phyloP scores from a whole-genome alignment of 768 basidiomycete species.

The Tylopilus plumbeoviolaceoides region DNA sequence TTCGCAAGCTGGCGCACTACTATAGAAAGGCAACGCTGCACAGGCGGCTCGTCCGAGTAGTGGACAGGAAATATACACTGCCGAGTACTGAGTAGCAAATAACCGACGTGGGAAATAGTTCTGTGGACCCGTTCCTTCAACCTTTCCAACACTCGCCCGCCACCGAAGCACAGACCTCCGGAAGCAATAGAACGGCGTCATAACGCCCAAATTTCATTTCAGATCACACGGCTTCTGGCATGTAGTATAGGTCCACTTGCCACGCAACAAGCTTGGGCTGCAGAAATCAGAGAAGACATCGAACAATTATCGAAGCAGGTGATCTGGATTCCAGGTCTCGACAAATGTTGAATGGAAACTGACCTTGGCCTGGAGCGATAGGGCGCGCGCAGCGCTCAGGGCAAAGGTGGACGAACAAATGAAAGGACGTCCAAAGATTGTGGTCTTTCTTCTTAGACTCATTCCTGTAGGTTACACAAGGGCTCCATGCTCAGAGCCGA shows the following conservation, averaged over 20 bases:
- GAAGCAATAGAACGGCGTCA: slow-evolving; percentile 51
- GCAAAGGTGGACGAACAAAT: slow-evolving; percentile 46
- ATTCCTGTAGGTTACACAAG: slow-evolving; percentile 46
- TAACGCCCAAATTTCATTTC: slow-evolving; percentile 60
- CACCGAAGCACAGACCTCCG: slow-evolving; percentile 48
- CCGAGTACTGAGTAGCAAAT: no score
- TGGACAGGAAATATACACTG: no score
- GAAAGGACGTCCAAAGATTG: no score
- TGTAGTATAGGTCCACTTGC: slow-evolving; percentile 70
- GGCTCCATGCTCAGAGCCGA: slow-evolving; percentile 52
- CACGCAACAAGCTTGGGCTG: slow-evolving; percentile 67
- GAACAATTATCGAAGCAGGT: slow-evolving; percentile 54
- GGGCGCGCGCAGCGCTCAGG: slow-evolving; percentile 45
- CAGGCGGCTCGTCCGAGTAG: no score
- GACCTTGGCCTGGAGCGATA: slow-evolving; percentile 48
- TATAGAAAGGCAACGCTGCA: no score
- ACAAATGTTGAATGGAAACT: background rate
- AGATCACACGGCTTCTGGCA: slow-evolving; percentile 67
- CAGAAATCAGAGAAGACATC: slow-evolving; percentile 75
- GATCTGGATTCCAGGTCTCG: slow-evolving; percentile 20
- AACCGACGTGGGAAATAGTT: no score
- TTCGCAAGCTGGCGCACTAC: no score
- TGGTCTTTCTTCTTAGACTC: background rate
- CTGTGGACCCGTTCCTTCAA: no score
- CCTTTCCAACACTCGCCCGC: no score